These are phyloP conservation scores for Fusarium sp. DNA, from an alignment of 2,329 filamentous ascomycete genomes.

Conservation along the genomic window DNA sequence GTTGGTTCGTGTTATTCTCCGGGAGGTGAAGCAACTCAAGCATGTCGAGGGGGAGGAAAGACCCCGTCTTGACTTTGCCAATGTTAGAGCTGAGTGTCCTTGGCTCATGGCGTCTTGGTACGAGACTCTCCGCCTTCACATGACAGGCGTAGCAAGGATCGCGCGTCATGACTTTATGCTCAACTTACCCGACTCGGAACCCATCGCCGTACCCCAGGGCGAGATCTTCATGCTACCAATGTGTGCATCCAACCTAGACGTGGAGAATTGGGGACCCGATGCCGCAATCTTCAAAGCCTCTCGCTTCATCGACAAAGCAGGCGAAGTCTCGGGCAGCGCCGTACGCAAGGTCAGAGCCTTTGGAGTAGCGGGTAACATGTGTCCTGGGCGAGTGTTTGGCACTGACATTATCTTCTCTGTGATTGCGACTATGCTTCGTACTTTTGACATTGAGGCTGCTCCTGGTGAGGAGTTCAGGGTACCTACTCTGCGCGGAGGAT, in stretches of 20 bases:
- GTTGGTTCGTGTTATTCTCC: conserved; percentile 40
- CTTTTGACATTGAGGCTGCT: conserved; percentile 46
- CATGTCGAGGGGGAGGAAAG: conserved; percentile 25
- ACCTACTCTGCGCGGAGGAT: conserved; percentile 44
- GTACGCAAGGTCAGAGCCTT: conserved; percentile 50
- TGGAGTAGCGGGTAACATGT: conserved; percentile 52
- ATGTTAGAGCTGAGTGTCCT: conserved; percentile 47
- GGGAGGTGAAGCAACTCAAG: conserved; percentile 42
- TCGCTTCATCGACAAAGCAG: conserved; percentile 48
- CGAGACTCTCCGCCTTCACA: conserved; percentile 51
- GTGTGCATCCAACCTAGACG: conserved; percentile 51
- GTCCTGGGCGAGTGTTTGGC: conserved; percentile 50
- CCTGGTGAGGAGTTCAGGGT: conserved; percentile 38
- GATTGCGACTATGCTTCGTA: conserved; percentile 46
- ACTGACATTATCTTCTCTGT: conserved; percentile 50
- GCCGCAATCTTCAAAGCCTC: conserved; percentile 45
- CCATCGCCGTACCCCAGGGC: conserved; percentile 44
- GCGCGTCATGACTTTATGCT: conserved; percentile 49
- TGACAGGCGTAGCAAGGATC: conserved; percentile 51
- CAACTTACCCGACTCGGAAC: conserved; percentile 26
- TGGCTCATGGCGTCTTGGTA: conserved; percentile 52
- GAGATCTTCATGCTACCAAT: conserved; percentile 53
- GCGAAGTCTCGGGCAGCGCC: conserved; percentile 39
- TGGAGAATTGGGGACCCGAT: conserved; percentile 48
- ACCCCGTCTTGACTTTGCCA: conserved; percentile 39